Evolutionary conservation across 208 protist genomes (phyloP), one percentile per base, ranked within the genome.

Genomic region (Tetramitus jugosus): DNA sequence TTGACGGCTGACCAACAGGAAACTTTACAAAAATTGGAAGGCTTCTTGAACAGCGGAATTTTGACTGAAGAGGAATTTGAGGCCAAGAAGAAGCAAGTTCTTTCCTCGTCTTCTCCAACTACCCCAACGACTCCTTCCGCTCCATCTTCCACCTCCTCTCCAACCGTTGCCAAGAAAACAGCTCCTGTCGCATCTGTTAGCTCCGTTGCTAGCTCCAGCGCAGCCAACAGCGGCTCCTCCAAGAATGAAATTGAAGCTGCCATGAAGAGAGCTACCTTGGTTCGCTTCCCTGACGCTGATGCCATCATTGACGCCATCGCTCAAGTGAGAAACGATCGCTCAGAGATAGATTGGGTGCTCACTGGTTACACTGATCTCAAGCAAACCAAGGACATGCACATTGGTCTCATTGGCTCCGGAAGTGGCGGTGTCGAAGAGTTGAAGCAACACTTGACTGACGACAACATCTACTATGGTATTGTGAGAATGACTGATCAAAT

Each of bases 391-490:
- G 17, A 42, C 65, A 8, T 35, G 49, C 23, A 6, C 49, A 56
- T 71, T 13, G 8, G 3, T 35, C 33, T 71, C 26, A 29, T 71
- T 14, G 65, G 40, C 26, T 20, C 4, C 3, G 65, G 65, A 33
- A 33, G 8, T 31, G 65, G 65, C 49, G 65, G 65, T 14, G 65
- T 71, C 13, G 65, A 71, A 35, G 65, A 71, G 35, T 29, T 71
- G 39, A 71, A 49, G 3, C 4, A n/a, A 23, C 3, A 29, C 20
- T 49, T 29, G 23, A 20, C 7, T 29, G 3, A 17, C 4, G 33
- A 46, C 35, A n/a, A n/a, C 17, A 40, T 71, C 26, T 71, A 71
- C 35, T 71, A 37, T 37, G 65, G 65, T 35, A 49, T 71, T 14
- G 65, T 71, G 43, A 7, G 65, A 35, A 20, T 49, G 0, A 49